These are phyloP conservation scores for Leptosphaerulina australis DNA, from an alignment of 2,329 filamentous ascomycete genomes.

Conservation along the genomic window DNA sequence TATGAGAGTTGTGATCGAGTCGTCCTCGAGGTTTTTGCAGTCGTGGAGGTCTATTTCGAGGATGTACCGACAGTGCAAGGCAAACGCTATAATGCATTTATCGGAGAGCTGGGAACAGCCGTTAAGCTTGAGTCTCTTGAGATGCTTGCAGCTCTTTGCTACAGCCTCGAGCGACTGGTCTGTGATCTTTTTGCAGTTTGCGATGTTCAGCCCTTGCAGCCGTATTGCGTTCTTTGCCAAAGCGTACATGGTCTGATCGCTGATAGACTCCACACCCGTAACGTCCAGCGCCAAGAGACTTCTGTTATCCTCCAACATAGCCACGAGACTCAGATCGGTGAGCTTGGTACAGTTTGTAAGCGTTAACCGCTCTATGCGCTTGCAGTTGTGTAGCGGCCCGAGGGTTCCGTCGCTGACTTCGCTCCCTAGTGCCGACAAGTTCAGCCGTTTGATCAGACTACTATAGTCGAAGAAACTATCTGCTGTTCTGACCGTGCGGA, in stretches of 20 bases:
- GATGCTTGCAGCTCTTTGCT: conserved; percentile 79
- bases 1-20: conserved; percentile 81
- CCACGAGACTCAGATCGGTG: conserved; percentile 81
- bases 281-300: conserved; percentile 90
- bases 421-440: conserved; percentile 78
- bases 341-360: conserved; percentile 86
- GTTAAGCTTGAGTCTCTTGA: conserved; percentile 96
- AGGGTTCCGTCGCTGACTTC: conserved; percentile 90
- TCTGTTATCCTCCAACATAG: conserved; percentile 77
- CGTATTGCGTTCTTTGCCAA: conserved; percentile 82
- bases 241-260: conserved; percentile 76
- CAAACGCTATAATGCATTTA: conserved; percentile 81
- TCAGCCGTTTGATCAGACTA: conserved; percentile 89
- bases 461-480: conserved; percentile 87
- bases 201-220: conserved; percentile 91
- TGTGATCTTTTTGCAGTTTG: conserved; percentile 80
- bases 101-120: conserved; percentile 87
- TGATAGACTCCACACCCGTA: conserved; percentile 79
- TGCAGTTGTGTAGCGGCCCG: conserved; percentile 79
- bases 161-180: conserved; percentile 83
- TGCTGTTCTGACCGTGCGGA: conserved; percentile 72
- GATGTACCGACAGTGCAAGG: conserved; percentile 85
- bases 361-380: conserved; percentile 88
- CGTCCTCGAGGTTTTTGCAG: conserved; percentile 79
- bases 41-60: conserved; percentile 95